Evolutionary conservation across 495 filamentous ascomycete genomes (phyloP).

Genomic region (Astrocystis sublimbata): DNA sequence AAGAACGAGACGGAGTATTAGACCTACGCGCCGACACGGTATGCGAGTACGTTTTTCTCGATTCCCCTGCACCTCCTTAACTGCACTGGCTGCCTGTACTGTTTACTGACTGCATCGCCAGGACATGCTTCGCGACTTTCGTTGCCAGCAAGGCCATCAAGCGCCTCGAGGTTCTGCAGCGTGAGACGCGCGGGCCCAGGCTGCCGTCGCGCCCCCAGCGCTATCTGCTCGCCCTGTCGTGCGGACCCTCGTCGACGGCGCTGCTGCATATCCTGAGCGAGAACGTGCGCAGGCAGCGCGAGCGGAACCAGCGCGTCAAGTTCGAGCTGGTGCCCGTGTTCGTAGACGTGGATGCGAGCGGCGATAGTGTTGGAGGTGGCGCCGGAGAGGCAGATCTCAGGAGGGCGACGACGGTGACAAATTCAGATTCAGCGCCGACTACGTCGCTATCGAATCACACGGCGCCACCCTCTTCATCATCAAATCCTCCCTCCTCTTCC

Average conservation of each 20-base stretch:
- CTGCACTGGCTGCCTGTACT: too few relatives aligned
- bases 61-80: background rate
- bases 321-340: slow-evolving; percentile 61
- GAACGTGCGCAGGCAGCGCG: slow-evolving; percentile 62
- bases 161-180: slow-evolving; percentile 63
- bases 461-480: background rate
- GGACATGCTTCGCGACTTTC: slow-evolving; percentile 76
- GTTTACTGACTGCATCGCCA: slow-evolving; percentile 31
- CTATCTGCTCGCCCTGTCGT: slow-evolving; percentile 77
- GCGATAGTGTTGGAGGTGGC: background rate
- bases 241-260: slow-evolving; percentile 78
- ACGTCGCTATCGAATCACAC: background rate
- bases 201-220: slow-evolving; percentile 39
- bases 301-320: slow-evolving; percentile 55
- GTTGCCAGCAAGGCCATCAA: slow-evolving; percentile 73
- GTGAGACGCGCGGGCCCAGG: slow-evolving; percentile 47
- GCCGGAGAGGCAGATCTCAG: background rate
- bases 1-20: slow-evolving; percentile 34
- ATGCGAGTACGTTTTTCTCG: slow-evolving; percentile 38
- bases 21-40: slow-evolving; percentile 41
- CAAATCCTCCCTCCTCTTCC: background rate
- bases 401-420: background rate
- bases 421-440: background rate
- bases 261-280: slow-evolving; percentile 73
- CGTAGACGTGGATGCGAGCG: slow-evolving; percentile 2